Base-by-base conservation (phyloP, 2,329 filamentous ascomycete genomes). In the Fusarium avenaceum region DNA sequence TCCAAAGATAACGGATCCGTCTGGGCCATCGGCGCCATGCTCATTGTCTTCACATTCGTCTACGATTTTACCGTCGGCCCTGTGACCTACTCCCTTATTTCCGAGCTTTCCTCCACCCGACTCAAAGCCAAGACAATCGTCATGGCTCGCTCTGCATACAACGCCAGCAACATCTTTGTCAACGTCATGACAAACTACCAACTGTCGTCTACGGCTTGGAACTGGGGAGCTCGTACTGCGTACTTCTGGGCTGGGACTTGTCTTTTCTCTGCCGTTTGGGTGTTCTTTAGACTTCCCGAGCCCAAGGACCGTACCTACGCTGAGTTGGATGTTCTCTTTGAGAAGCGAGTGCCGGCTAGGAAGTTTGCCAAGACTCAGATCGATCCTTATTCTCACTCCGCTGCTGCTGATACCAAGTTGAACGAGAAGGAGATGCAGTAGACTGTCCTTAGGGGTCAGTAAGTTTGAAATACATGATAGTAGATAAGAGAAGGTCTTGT, bases 1-100 rank as follows among this genome's bases (percentile, higher is more conserved):
- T 74, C 78, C 17, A 63, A 67, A 2, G 52, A 70, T 11, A 79
- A 78, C 44, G 66, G 66, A 3, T 76, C 78, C 1, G 72, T 82
- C 15, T 83, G 82, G 77, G 78, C 83, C 63, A 74, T 85, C 43
- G 80, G 81, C 30, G 69, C 79, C 63, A 74, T 88, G 71, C 76
- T 87, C 6, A 79, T 88, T 42, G 73, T 85, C 39, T 86, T 84
- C 67, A 85, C 83, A 0, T 84, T 86, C 53, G 76, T 83, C 4
- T 88, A 87, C 74, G 84, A 85, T 76, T 80, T 84, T 55, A 84
- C 84, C 2, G 80, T 87, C 14, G 87, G 86, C 0, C 85, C 86
- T 0, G 81, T 86, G 9, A 83, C 83, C 6, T 88, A 86, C 73
- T 80, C 81, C 1, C 76, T 87, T 28, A 71, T 86, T 13, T 81